These are phyloP conservation scores for Leptodermis oblonga DNA, from an alignment of 257 asterid genomes.

Conservation along the genomic window DNA sequence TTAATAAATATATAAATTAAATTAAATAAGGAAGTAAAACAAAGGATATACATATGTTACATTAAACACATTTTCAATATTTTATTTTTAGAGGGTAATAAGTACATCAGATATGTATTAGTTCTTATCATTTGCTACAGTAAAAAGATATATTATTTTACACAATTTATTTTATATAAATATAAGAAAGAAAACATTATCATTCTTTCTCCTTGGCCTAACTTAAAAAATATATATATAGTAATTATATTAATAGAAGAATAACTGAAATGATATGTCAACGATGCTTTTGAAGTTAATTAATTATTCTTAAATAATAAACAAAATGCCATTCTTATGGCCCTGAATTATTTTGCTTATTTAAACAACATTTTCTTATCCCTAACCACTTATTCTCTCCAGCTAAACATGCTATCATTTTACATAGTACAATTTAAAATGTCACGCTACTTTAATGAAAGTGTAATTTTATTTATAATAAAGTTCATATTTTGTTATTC, in stretches of 20 bases:
- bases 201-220: background rate
- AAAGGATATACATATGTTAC: too few relatives aligned
- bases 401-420: background rate
- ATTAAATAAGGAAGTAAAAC: too few relatives aligned
- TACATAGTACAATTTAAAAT: too few relatives aligned
- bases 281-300: conserved; percentile 8
- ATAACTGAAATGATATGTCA: conserved; percentile 17
- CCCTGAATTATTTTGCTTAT: background rate
- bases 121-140: conserved; percentile 1
- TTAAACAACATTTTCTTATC: background rate
- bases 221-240: background rate
- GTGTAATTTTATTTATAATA: too few relatives aligned
- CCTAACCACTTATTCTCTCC: background rate
- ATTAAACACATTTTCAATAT: background rate
- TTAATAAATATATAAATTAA: too few relatives aligned
- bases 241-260: background rate
- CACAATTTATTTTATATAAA: too few relatives aligned
- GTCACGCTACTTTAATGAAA: too few relatives aligned
- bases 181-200: too few relatives aligned
- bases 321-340: conserved; percentile 7
- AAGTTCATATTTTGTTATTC: too few relatives aligned
- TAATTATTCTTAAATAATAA: background rate
- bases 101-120: background rate
- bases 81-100: background rate
- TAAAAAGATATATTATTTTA: conserved; percentile 5